Percentiles rank a stretch among this genome's conserved stretches.
phyloP scores from a whole-genome alignment of 2,329 filamentous ascomycete genomes.

The Drechslerella stenobrocha region DNA sequence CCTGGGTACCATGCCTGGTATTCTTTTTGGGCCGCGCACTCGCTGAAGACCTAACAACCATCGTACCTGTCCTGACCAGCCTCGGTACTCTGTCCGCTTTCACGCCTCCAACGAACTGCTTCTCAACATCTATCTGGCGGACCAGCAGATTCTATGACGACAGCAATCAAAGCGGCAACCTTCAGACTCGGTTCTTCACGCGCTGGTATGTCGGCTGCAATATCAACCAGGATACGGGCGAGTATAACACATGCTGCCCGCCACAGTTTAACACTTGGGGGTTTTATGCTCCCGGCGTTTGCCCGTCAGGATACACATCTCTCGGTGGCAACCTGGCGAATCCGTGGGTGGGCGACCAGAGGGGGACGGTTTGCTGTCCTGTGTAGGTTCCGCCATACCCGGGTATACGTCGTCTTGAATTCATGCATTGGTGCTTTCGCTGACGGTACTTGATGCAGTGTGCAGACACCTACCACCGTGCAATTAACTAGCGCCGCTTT shows the following conservation, averaged over 20 bases:
- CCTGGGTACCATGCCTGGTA: neutral
- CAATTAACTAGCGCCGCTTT: neutral
- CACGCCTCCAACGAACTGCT: slow-evolving; percentile 33
- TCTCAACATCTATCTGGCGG: slow-evolving; percentile 25
- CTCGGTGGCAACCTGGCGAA: slow-evolving; percentile 15
- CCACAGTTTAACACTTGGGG: slow-evolving; percentile 42
- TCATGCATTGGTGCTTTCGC: neutral
- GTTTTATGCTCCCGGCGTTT: slow-evolving; percentile 33
- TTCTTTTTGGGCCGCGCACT: slow-evolving; percentile 1
- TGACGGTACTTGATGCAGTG: slow-evolving; percentile 2
- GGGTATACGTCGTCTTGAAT: neutral
- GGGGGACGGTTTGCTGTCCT: slow-evolving; percentile 40
- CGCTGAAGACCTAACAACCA: slow-evolving; percentile 15
- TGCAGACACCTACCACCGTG: slow-evolving; percentile 8
- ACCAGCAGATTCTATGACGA: slow-evolving; percentile 18
- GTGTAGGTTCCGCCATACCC: slow-evolving; percentile 10
- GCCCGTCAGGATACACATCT: slow-evolving; percentile 27
- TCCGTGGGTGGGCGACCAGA: slow-evolving; percentile 35
- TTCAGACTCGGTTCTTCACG: slow-evolving; percentile 21
- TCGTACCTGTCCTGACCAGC: slow-evolving; percentile 18
- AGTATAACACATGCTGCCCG: slow-evolving; percentile 37
- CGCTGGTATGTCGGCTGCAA: slow-evolving; percentile 40
- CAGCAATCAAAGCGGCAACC: neutral
- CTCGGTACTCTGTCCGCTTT: slow-evolving; percentile 30
- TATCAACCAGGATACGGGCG: slow-evolving; percentile 18